These are phyloP conservation scores for Triangularia verruculosa DNA, from an alignment of 2,329 filamentous ascomycete genomes.

Conservation along the genomic window DNA sequence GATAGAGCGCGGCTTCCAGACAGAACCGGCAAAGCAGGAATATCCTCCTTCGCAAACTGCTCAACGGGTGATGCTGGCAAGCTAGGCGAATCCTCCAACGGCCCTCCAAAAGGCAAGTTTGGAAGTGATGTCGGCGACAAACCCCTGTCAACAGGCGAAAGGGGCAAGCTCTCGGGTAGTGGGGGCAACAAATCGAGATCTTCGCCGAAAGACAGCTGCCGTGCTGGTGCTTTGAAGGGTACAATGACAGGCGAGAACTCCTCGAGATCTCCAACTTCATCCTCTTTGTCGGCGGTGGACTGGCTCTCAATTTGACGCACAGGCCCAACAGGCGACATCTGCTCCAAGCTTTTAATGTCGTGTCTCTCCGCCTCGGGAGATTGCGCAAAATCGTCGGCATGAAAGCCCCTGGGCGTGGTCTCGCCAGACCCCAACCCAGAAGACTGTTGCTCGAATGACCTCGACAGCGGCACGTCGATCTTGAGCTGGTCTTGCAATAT, in stretches of 20 bases:
- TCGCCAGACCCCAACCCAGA: constrained; percentile 13
- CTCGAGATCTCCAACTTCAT: background rate
- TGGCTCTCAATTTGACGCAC: background rate
- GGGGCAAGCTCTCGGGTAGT: constrained; percentile 15
- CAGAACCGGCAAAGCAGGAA: background rate
- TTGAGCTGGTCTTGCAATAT: constrained; percentile 16
- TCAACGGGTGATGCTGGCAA: background rate
- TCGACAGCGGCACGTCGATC: background rate
- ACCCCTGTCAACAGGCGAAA: constrained; percentile 14
- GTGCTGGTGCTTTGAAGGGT: background rate
- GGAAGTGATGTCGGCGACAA: background rate
- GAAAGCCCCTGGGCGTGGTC: constrained; percentile 18
- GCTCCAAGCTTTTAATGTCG: background rate
- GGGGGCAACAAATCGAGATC: constrained; percentile 13
- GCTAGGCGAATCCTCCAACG: background rate
- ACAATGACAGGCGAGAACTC: background rate
- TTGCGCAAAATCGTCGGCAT: background rate
- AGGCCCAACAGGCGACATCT: background rate
- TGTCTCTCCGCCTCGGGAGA: background rate
- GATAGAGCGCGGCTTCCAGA: background rate
- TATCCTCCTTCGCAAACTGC: background rate
- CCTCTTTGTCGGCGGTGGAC: background rate
- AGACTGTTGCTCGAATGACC: background rate
- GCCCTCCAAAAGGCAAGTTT: too few relatives aligned
- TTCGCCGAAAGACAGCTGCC: background rate